Evolutionary conservation across 2,329 filamentous ascomycete genomes (phyloP).

Genomic region (Acephala macrosclerotiorum): DNA sequence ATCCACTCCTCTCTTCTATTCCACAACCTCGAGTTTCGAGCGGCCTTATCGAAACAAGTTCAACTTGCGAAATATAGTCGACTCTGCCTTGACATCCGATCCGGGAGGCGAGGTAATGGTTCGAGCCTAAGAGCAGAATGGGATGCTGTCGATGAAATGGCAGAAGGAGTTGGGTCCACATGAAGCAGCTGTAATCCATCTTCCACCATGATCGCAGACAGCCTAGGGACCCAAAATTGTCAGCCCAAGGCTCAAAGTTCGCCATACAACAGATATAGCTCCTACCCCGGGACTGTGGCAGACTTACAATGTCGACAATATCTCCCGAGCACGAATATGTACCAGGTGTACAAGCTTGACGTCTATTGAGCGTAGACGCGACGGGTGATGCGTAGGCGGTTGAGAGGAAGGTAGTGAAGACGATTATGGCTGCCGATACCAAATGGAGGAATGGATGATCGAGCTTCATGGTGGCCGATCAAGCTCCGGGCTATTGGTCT

Average conservation of each 20-base stretch:
- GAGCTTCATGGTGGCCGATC: neutral
- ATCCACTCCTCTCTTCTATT: neutral
- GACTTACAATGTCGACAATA: neutral
- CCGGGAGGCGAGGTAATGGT: neutral
- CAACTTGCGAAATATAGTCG: neutral
- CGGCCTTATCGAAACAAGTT: neutral
- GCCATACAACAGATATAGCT: neutral
- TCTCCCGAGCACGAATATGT: constrained; percentile 1
- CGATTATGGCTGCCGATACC: neutral
- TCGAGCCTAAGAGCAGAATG: neutral
- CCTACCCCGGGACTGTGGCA: neutral
- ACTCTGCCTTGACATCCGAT: neutral
- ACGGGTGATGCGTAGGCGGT: neutral
- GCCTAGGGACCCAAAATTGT: neutral
- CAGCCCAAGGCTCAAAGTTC: neutral
- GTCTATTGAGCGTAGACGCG: neutral
- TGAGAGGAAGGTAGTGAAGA: neutral
- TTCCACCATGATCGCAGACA: neutral
- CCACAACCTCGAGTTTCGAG: neutral
- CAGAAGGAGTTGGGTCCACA: constrained; percentile 1
- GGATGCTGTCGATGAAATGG: neutral
- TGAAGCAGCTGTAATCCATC: neutral
- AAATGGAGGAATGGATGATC: neutral
- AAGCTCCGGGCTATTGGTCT: neutral
- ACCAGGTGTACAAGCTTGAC: neutral